Base-by-base conservation (phyloP, 2,329 filamentous ascomycete genomes). In the Curvularia sp. region DNA sequence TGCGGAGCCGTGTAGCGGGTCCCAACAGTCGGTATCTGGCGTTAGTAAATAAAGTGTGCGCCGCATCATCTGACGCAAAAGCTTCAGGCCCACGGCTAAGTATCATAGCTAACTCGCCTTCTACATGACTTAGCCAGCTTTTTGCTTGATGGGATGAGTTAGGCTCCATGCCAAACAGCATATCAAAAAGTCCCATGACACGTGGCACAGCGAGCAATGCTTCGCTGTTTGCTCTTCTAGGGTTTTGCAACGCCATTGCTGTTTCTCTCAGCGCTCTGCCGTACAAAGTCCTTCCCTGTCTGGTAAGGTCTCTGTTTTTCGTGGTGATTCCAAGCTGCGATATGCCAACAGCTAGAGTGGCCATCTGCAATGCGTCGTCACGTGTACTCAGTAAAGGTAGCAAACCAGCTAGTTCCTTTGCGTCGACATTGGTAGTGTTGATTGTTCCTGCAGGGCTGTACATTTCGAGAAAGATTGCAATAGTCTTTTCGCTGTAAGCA, bases 1-100 rank as follows among this genome's bases (percentile, higher is more conserved):
- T 74, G 28, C 76, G 60, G 13, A 60, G 47, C 38, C 85, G 83
- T 70, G 69, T 51, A 2, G 63, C 62, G 9, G 61, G 57, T 3
- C 72, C 67, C 15, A 72, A 63, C 49, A 68, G 23, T n/a, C 50
- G 19, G 15, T 42, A 65, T 43, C 72, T 60, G 21, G 70, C 68
- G 38, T 69, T 68, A 1, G 47, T 57, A 21, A 74, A 74, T 7
- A 73, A 50, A 1, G 45, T 34, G 53, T 69, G 68, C n/a, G 66
- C 57, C 57, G 58, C 30, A 43, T 68, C 55, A 21, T 53, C 43
- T n/a, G 64, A 45, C 32, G 54, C 46, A 12, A 63, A 66, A 2
- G 63, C 55, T 28, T 63, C 59, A 0, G 72, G 71, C 0, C 68
- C 67, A 48, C 63, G 56, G 2, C 56, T 61, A 8, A 64, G 41